Conservation (phyloP, 2,329 filamentous ascomycete genomes). For the Emmonsiellopsis sp. region DNA sequence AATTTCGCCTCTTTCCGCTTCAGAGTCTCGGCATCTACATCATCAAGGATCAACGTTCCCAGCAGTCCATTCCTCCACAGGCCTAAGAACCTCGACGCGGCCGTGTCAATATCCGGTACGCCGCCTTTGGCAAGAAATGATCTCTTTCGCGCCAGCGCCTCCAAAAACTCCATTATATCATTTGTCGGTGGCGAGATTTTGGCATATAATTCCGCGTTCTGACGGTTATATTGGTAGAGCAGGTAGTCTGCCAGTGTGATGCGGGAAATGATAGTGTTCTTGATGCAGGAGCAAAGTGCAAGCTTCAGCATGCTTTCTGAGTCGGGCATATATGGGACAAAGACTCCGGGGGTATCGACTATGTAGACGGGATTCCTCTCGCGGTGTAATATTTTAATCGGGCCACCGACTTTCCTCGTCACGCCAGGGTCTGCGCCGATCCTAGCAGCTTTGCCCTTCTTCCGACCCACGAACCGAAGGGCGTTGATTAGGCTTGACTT, state of each 20-base stretch:
- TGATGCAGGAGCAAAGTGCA: slow-evolving; percentile 82
- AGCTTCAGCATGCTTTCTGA: slow-evolving; percentile 88
- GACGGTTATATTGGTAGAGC: slow-evolving; percentile 69
- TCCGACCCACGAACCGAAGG: slow-evolving; percentile 49
- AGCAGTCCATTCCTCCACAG: slow-evolving; percentile 70
- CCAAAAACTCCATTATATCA: slow-evolving; percentile 64
- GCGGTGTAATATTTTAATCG: slow-evolving; percentile 67
- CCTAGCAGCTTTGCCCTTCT: slow-evolving; percentile 57
- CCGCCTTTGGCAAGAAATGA: slow-evolving; percentile 70
- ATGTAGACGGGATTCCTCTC: slow-evolving; percentile 59
- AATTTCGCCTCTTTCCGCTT: slow-evolving; percentile 31
- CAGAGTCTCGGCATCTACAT: slow-evolving; percentile 54
- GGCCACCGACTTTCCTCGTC: slow-evolving; percentile 72
- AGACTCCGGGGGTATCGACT: slow-evolving; percentile 88
- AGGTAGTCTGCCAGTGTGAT: slow-evolving; percentile 82
- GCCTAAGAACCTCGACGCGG: slow-evolving; percentile 71
- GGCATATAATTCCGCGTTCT: slow-evolving; percentile 52
- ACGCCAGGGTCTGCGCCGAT: slow-evolving; percentile 85
- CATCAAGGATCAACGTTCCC: slow-evolving; percentile 70
- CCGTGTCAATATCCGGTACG: slow-evolving; percentile 57
- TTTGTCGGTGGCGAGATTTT: slow-evolving; percentile 67
- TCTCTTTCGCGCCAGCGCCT: slow-evolving; percentile 59
- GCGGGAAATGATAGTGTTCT: slow-evolving; percentile 71
- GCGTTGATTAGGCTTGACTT: slow-evolving; percentile 92
- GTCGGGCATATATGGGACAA: slow-evolving; percentile 81